A percentile compares a stretch with the other conserved stretches of the same genome.
These are phyloP conservation scores for Chytriomyces confervae DNA, from an alignment of 192 early-diverging fungal species.

Conservation along the genomic window DNA sequence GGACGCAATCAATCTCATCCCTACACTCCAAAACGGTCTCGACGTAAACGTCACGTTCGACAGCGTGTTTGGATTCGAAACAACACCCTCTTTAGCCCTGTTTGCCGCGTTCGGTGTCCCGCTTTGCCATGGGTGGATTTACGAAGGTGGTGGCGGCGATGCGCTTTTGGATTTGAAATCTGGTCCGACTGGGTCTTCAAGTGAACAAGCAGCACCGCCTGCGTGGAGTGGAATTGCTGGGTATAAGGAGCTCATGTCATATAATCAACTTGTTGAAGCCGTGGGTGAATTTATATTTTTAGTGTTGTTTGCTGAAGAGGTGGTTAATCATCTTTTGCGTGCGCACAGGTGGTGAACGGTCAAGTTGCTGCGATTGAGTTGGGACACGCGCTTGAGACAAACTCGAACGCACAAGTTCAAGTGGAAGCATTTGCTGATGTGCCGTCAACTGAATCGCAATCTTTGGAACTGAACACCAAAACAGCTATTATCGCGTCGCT, in stretches of 20 bases:
- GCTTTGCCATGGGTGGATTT: slow-evolving; percentile 91
- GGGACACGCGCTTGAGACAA: neutral
- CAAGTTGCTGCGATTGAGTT: neutral
- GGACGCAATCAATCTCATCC: slow-evolving; percentile 62
- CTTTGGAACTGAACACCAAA: no score
- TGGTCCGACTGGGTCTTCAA: neutral
- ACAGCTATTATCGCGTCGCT: no score
- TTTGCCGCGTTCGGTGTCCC: slow-evolving; percentile 82
- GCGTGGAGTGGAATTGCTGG: slow-evolving; percentile 12
- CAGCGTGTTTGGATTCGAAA: slow-evolving; percentile 77
- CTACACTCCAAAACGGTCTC: slow-evolving; percentile 62
- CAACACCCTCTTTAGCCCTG: slow-evolving; percentile 61
- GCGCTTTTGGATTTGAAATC: neutral
- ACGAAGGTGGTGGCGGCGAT: slow-evolving; percentile 62
- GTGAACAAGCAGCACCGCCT: neutral
- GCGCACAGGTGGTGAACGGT: neutral
- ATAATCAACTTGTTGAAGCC: slow-evolving; percentile 82
- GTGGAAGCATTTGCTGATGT: no score
- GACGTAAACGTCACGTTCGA: slow-evolving; percentile 88
- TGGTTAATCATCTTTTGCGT: neutral
- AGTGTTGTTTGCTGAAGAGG: slow-evolving; percentile 1
- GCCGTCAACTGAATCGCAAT: no score
- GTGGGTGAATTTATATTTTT: slow-evolving; percentile 60
- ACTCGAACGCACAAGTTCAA: no score
- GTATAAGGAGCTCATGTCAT: slow-evolving; percentile 38